phyloP scores from a whole-genome alignment of 306 rosid species.

The Canavalia ensiformis region DNA sequence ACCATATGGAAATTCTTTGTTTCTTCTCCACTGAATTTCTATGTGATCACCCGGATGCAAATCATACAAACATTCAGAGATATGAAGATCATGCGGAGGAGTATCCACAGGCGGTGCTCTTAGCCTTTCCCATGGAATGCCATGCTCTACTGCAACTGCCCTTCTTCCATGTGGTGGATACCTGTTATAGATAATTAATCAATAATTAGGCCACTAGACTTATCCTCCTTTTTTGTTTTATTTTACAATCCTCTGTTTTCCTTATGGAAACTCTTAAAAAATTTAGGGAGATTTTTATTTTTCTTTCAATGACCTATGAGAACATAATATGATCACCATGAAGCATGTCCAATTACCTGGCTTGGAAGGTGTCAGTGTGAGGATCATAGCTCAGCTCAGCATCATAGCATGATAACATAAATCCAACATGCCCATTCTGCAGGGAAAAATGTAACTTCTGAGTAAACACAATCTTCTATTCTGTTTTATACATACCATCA shows the following conservation, averaged over 20 bases:
- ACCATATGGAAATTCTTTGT: conserved; percentile 98
- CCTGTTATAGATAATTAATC: conserved; percentile 55
- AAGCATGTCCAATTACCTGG: conserved; percentile 68
- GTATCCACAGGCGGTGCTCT: conserved; percentile 82
- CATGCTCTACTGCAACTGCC: conserved; percentile 70
- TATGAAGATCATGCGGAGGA: conserved; percentile 81
- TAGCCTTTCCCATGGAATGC: conserved; percentile 86
- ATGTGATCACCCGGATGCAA: conserved; percentile 84
- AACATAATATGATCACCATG: conserved; percentile 30
- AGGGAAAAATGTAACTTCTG: conserved; percentile 38
- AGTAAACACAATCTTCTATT: conserved; percentile 29
- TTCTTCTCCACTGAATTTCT: conserved; percentile 97
- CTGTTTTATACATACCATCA: background rate
- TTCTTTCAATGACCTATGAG: conserved; percentile 1
- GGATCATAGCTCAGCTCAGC: conserved; percentile 91
- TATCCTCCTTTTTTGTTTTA: background rate
- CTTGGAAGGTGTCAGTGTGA: conserved; percentile 83
- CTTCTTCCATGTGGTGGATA: conserved; percentile 96
- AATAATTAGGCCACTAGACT: conserved; percentile 46
- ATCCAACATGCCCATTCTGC: conserved; percentile 97
- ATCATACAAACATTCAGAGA: conserved; percentile 76
- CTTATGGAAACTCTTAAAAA: conserved; percentile 1
- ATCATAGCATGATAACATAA: conserved; percentile 96
- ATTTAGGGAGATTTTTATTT: background rate
- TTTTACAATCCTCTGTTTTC: background rate